Percentiles rank a stretch among this genome's conserved stretches.
Conservation (phyloP, 1,284 basidiomycete genomes). For the Cronartium ribicola region DNA sequence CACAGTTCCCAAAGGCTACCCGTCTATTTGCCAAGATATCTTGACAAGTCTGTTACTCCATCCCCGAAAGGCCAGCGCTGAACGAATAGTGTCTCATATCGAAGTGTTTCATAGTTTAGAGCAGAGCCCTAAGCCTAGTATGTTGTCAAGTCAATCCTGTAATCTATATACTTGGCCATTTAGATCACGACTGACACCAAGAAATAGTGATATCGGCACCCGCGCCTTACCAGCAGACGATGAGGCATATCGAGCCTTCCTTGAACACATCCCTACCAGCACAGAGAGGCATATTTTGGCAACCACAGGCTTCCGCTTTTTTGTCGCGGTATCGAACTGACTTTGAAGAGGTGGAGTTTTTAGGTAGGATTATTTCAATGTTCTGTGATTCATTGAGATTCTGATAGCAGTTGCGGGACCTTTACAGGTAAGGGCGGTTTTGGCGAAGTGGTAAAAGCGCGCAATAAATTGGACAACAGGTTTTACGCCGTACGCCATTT, state of each 20-base stretch:
- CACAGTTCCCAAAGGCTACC: conserved; percentile 25
- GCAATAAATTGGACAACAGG: conserved; percentile 64
- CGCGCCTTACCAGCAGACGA: too few relatives aligned
- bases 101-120: too few relatives aligned
- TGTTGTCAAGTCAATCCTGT: too few relatives aligned
- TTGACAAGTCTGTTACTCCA: conserved; percentile 24
- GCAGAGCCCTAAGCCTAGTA: too few relatives aligned
- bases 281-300: conserved; percentile 38
- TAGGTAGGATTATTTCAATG: conserved; percentile 45
- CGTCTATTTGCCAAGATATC: conserved; percentile 29
- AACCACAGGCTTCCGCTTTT: conserved; percentile 21
- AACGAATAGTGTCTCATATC: conserved; percentile 7
- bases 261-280: neutral
- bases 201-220: too few relatives aligned
- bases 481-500: conserved; percentile 45
- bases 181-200: too few relatives aligned
- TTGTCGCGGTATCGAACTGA: conserved; percentile 49
- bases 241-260: too few relatives aligned
- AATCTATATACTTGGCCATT: too few relatives aligned
- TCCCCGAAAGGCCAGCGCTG: conserved; percentile 17
- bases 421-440: conserved; percentile 74
- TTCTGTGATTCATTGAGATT: neutral
- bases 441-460: conserved; percentile 87
- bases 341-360: conserved; percentile 51
- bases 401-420: neutral